Conservation (phyloP, 495 filamentous ascomycete genomes). For the Talaromyces adpressus region DNA sequence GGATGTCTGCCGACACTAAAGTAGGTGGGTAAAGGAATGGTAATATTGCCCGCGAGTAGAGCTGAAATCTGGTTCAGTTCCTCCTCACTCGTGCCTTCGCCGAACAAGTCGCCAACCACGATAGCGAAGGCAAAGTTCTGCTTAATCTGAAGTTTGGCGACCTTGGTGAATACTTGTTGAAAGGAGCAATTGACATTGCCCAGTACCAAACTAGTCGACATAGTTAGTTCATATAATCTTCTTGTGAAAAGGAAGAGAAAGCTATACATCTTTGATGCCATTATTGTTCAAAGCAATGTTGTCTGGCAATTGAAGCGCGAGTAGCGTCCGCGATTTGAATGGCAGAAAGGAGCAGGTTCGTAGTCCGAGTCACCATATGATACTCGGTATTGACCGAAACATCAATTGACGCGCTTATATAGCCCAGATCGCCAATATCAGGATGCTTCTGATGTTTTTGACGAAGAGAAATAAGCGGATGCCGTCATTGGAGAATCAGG, state of each 20-base stretch:
- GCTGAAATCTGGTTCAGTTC: constrained; percentile 49
- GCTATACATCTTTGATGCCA: constrained; percentile 69
- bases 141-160: constrained; percentile 71
- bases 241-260: background rate
- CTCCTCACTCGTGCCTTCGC: constrained; percentile 36
- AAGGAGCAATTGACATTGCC: constrained; percentile 74
- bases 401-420: background rate
- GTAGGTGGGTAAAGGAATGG: constrained; percentile 74
- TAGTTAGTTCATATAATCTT: constrained; percentile 9
- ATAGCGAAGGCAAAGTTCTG: constrained; percentile 82
- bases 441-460: background rate
- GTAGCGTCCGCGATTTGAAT: background rate
- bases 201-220: constrained; percentile 59
- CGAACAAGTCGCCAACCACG: constrained; percentile 76
- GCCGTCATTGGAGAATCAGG: background rate
- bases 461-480: constrained; percentile 22
- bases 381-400: background rate
- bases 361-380: background rate
- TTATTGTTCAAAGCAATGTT: constrained; percentile 14
- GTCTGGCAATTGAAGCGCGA: background rate
- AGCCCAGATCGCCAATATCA: background rate
- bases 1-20: constrained; percentile 67
- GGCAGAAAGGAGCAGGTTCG: background rate
- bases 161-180: constrained; percentile 64
- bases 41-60: constrained; percentile 63